Conservation (phyloP, 2,329 filamentous ascomycete genomes). For the Nemania diffusa region DNA sequence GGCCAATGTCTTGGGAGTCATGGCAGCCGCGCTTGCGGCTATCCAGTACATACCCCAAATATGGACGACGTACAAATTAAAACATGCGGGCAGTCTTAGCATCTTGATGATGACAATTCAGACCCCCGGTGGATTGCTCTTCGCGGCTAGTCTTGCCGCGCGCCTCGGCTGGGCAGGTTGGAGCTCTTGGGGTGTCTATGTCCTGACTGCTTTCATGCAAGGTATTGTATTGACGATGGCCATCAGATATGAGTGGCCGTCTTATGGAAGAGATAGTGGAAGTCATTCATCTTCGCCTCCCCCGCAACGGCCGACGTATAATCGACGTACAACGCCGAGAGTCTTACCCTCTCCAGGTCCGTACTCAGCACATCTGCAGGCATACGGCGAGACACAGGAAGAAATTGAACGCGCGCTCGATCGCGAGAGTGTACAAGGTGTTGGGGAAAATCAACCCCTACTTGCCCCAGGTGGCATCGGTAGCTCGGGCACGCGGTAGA, state of each 20-base stretch:
- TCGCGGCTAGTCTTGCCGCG: slow-evolving; percentile 83
- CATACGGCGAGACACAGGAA: slow-evolving; percentile 51
- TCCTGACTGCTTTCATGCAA: slow-evolving; percentile 87
- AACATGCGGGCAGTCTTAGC: slow-evolving; percentile 89
- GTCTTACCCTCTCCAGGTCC: slow-evolving; percentile 49
- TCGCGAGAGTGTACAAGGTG: slow-evolving; percentile 49
- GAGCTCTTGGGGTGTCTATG: slow-evolving; percentile 95
- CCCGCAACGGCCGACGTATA: slow-evolving; percentile 46
- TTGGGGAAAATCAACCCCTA: slow-evolving; percentile 51
- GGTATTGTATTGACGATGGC: slow-evolving; percentile 83
- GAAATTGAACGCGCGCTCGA: slow-evolving; percentile 50
- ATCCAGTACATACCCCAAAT: slow-evolving; percentile 97
- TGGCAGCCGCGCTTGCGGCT: slow-evolving; percentile 79
- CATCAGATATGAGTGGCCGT: slow-evolving; percentile 73
- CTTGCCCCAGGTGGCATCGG: slow-evolving; percentile 50
- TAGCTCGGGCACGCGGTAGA: slow-evolving; percentile 48
- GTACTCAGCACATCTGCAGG: slow-evolving; percentile 50
- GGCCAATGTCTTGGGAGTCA: slow-evolving; percentile 86
- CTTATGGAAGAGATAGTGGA: slow-evolving; percentile 33
- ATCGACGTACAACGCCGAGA: slow-evolving; percentile 49
- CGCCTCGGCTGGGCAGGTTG: slow-evolving; percentile 85
- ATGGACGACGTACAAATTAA: slow-evolving; percentile 85
- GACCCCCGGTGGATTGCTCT: slow-evolving; percentile 90
- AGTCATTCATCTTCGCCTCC: slow-evolving; percentile 38
- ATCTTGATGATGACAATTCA: slow-evolving; percentile 99